These are phyloP conservation scores for Calonectria ilicicola DNA, from an alignment of 2,329 filamentous ascomycete genomes.

Conservation along the genomic window DNA sequence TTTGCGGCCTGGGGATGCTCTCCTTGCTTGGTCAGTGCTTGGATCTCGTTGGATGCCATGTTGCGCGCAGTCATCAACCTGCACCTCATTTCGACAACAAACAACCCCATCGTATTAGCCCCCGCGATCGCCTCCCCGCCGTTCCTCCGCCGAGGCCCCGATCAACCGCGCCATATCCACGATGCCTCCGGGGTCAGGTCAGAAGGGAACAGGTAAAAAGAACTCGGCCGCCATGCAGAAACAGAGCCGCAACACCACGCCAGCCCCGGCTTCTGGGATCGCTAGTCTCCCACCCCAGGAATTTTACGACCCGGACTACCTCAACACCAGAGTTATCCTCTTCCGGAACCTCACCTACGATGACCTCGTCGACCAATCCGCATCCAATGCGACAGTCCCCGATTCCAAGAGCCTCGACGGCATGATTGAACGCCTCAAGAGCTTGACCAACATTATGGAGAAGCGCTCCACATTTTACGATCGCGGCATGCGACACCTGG, in stretches of 20 bases:
- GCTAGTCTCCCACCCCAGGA: constrained; percentile 67
- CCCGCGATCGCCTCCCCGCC: constrained; percentile 10
- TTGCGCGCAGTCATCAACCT: constrained; percentile 19
- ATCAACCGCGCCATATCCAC: constrained; percentile 16
- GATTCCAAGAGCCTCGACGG: constrained; percentile 74
- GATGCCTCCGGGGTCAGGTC: constrained; percentile 70
- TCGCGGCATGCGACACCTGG: constrained; percentile 78
- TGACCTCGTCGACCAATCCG: constrained; percentile 74
- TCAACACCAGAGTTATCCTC: constrained; percentile 71
- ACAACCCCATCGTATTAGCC: constrained; percentile 17
- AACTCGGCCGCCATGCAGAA: constrained; percentile 69
- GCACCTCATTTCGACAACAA: constrained; percentile 22
- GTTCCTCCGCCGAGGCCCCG: constrained; percentile 8
- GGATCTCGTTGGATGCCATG: constrained; percentile 5
- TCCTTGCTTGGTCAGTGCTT: constrained; percentile 11
- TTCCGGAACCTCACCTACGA: constrained; percentile 74
- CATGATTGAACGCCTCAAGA: constrained; percentile 73
- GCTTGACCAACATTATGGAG: constrained; percentile 75
- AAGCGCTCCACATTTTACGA: constrained; percentile 77
- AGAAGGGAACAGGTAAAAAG: constrained; percentile 76
- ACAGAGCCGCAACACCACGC: constrained; percentile 84
- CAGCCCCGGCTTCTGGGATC: constrained; percentile 57
- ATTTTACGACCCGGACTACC: constrained; percentile 71
- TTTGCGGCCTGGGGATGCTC: constrained; percentile 13
- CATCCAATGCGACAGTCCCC: constrained; percentile 68